These are phyloP conservation scores for Selaginella moellendorffii DNA, from an alignment of 75 land plant genomes.

Conservation along the genomic window DNA sequence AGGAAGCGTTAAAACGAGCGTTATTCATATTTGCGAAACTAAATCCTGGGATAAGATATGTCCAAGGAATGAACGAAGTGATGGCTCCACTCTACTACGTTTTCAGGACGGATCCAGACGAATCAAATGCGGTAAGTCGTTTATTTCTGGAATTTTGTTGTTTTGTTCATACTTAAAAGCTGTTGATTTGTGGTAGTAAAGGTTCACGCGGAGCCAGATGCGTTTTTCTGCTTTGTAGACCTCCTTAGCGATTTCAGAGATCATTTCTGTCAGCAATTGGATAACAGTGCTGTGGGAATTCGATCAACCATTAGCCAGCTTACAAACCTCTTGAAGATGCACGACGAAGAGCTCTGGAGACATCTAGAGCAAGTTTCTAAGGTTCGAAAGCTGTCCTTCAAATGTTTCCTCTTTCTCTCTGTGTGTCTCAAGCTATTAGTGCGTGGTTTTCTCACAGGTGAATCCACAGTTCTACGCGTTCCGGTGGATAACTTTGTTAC, in stretches of 20 bases:
- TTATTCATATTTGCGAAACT: conserved; percentile 83
- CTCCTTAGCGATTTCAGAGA: conserved; percentile 85
- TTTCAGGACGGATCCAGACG: conserved; percentile 68
- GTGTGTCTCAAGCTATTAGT: too few relatives aligned
- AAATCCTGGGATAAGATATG: conserved; percentile 93
- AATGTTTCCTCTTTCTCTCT: too few relatives aligned
- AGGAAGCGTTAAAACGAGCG: conserved; percentile 72
- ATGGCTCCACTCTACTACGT: conserved; percentile 87
- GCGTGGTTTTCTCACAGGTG: conserved; percentile 33
- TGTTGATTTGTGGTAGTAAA: conserved; percentile 18
- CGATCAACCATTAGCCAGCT: conserved; percentile 71
- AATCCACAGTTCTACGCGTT: conserved; percentile 84
- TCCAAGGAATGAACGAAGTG: conserved; percentile 98
- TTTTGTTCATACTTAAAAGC: conserved; percentile 12
- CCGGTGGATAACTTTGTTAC: conserved; percentile 72
- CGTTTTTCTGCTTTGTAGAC: conserved; percentile 94
- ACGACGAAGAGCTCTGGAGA: conserved; percentile 97
- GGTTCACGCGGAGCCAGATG: conserved; percentile 80
- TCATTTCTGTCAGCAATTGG: conserved; percentile 86
- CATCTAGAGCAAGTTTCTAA: conserved; percentile 74
- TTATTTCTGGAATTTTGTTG: conserved; percentile 39
- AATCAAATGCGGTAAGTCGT: conserved; percentile 44
- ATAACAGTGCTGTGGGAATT: conserved; percentile 94
- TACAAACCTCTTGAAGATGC: conserved; percentile 56
- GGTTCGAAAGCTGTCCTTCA: too few relatives aligned